Percentiles rank a stretch among this genome's conserved stretches.
Evolutionary conservation across 257 asterid species (phyloP).

Genomic region (Cruciata laevipes): DNA sequence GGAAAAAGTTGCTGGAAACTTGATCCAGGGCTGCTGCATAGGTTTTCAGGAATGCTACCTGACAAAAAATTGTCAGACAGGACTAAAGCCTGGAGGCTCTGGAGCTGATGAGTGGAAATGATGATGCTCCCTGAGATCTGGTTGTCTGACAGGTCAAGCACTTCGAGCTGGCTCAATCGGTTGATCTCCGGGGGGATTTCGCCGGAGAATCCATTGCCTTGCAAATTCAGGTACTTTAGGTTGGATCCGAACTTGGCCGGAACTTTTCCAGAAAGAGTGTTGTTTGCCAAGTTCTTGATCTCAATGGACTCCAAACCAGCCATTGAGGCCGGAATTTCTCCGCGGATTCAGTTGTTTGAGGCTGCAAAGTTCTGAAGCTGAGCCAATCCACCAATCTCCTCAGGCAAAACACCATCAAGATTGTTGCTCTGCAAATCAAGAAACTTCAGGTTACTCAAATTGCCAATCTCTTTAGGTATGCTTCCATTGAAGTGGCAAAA

Average conservation of each 20-base stretch:
- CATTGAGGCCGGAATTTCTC: conserved; percentile 54
- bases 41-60: conserved; percentile 31
- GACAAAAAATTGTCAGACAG: conserved; percentile 46
- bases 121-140: conserved; percentile 51
- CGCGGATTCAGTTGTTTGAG: conserved; percentile 55
- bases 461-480: conserved; percentile 59
- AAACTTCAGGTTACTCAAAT: conserved; percentile 40
- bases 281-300: conserved; percentile 71
- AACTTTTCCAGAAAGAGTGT: conserved; percentile 58
- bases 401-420: conserved; percentile 54
- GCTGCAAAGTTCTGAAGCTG: conserved; percentile 56
- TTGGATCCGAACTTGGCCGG: conserved; percentile 46
- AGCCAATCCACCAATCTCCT: conserved; percentile 47
- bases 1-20: conserved; percentile 37
- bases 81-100: conserved; percentile 42
- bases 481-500: conserved; percentile 67
- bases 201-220: conserved; percentile 56
- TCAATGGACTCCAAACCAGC: conserved; percentile 44
- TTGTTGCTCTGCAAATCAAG: conserved; percentile 60
- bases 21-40: conserved; percentile 47
- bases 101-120: conserved; percentile 33
- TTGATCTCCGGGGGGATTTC: conserved; percentile 56
- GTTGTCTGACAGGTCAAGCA: conserved; percentile 61
- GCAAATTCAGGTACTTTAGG: conserved; percentile 64
- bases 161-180: conserved; percentile 35